These are phyloP conservation scores for Chaetoceros muelleri DNA, from an alignment of 108 stramenopile genomes.

Conservation along the genomic window DNA sequence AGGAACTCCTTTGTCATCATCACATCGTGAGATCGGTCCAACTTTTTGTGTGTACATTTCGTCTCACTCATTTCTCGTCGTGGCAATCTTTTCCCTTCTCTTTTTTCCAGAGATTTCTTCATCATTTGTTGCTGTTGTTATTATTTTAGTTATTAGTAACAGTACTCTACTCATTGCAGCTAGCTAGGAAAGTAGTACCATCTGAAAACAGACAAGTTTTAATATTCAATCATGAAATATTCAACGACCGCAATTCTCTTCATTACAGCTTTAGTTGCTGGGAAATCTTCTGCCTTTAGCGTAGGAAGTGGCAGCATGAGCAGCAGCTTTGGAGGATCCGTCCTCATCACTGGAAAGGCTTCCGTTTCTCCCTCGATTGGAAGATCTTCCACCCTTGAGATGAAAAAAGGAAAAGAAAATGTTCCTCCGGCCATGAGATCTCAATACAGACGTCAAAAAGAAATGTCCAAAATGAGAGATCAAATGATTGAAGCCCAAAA, in stretches of 20 bases:
- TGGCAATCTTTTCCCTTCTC: too few species aligned
- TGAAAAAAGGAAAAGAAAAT: constrained; percentile 82
- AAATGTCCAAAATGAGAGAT: constrained; percentile 50
- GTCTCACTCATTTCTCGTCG: too few species aligned
- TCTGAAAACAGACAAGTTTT: too few species aligned
- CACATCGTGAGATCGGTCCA: too few species aligned
- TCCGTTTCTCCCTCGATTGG: neutral
- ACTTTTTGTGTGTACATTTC: too few species aligned
- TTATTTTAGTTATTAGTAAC: too few species aligned
- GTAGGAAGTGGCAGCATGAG: neutral
- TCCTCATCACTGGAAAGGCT: constrained; percentile 8
- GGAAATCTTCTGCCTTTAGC: neutral
- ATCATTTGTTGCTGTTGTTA: too few species aligned
- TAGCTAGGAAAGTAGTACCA: too few species aligned
- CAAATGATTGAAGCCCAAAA: constrained; percentile 55
- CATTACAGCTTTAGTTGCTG: neutral
- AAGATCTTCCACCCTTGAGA: constrained; percentile 23
- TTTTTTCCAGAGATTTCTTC: too few species aligned
- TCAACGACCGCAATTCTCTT: neutral
- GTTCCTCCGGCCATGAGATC: constrained; percentile 67
- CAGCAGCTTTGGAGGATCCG: constrained; percentile 12
- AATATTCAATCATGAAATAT: neutral
- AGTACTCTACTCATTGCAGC: too few species aligned
- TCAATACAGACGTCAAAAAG: constrained; percentile 51
- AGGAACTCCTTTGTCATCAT: too few species aligned